Evolutionary conservation across 2,329 filamentous ascomycete genomes (phyloP).

Genomic region (Volutella citrinella): DNA sequence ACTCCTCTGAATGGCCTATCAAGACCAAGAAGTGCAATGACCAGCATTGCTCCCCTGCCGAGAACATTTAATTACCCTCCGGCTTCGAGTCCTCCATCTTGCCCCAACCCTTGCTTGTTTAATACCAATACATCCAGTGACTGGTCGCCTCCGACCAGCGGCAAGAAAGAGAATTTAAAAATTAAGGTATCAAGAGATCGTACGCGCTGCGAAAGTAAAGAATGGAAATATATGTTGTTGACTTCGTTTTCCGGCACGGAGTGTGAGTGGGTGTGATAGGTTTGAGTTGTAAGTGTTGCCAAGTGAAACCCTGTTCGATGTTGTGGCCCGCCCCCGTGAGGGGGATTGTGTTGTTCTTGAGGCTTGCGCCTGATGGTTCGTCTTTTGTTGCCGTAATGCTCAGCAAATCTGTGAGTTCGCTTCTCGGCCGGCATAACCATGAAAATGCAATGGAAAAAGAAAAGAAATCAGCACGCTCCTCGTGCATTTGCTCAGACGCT

Average conservation of each 20-base stretch:
- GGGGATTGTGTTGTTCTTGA: slow-evolving; percentile 8
- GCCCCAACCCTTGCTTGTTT: slow-evolving; percentile 6
- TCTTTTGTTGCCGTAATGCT: slow-evolving; percentile 25
- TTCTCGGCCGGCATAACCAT: slow-evolving; percentile 8
- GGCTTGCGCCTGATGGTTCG: slow-evolving; percentile 24
- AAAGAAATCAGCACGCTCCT: too few species aligned
- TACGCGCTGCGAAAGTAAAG: slow-evolving; percentile 2
- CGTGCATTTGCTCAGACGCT: slow-evolving; percentile 48
- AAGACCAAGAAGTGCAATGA: slow-evolving; percentile 20
- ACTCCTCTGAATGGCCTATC: slow-evolving; percentile 12
- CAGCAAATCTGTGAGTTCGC: slow-evolving; percentile 13
- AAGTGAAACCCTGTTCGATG: too few species aligned
- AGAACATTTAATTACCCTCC: slow-evolving; percentile 6
- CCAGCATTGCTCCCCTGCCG: slow-evolving; percentile 24
- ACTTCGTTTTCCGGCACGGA: too few species aligned
- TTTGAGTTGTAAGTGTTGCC: too few species aligned
- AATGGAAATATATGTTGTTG: slow-evolving; percentile 8
- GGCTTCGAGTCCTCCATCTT: slow-evolving; percentile 7
- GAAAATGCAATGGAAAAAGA: slow-evolving; percentile 13
- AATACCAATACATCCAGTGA: slow-evolving; percentile 28
- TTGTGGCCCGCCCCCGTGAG: slow-evolving; percentile 6
- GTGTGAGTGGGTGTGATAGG: too few species aligned
- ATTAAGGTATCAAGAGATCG: slow-evolving; percentile 6
- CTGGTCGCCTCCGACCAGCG: slow-evolving; percentile 27
- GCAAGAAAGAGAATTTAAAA: slow-evolving; percentile 18